These are phyloP conservation scores for Elymus sibiricus DNA, from an alignment of 176 grass and related monocot genomes.

Conservation along the genomic window DNA sequence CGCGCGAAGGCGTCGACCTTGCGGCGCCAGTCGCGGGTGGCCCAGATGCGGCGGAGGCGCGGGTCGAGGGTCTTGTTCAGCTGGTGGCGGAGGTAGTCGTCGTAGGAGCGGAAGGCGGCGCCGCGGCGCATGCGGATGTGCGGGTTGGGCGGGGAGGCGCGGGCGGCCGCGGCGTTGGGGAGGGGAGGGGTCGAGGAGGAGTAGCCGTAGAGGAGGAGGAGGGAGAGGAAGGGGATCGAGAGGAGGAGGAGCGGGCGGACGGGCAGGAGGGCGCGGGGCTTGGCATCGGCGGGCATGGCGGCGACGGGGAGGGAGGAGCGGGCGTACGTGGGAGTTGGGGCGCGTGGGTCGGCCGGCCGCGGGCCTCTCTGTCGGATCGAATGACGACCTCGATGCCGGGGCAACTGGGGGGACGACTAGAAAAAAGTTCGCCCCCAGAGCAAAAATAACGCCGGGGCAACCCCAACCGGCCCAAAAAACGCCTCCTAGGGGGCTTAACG, in stretches of 20 bases:
- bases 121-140: constrained; percentile 77
- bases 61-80: constrained; percentile 95
- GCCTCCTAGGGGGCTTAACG: too few species aligned
- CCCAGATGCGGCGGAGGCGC: constrained; percentile 79
- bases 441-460: too few species aligned
- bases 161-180: not conserved
- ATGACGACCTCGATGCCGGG: too few species aligned
- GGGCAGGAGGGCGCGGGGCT: constrained; percentile 12
- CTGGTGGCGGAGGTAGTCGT: constrained; percentile 89
- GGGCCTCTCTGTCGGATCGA: too few species aligned
- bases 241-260: constrained; percentile 34
- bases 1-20: constrained; percentile 66
- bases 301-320: not conserved
- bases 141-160: constrained; percentile 28
- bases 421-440: too few species aligned
- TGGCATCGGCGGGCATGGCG: constrained; percentile 42
- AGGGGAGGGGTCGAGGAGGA: not conserved
- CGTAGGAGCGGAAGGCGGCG: constrained; percentile 58
- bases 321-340: not conserved
- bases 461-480: too few species aligned
- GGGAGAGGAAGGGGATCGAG: constrained; percentile 25
- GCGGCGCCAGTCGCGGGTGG: constrained; percentile 85
- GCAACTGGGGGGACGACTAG: too few species aligned
- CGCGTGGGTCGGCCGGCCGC: too few species aligned
- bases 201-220: constrained; percentile 39